Percentiles rank a stretch among this genome's conserved stretches.
phyloP scores from a whole-genome alignment of 2,329 filamentous ascomycete genomes.

The Metarhizium humberi region DNA sequence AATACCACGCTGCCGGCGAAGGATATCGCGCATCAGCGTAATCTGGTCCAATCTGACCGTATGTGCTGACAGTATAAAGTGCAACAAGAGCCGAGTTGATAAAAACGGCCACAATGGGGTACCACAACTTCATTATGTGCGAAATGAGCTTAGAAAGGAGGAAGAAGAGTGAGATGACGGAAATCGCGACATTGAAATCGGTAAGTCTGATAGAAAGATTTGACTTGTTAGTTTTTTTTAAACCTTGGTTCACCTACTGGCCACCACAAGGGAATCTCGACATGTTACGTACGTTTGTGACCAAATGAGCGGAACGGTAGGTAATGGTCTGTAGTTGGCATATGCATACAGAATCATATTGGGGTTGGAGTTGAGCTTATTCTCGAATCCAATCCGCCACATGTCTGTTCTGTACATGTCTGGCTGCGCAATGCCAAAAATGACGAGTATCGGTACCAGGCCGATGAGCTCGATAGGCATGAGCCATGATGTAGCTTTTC shows the following conservation, averaged over 20 bases:
- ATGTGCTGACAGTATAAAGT: conserved; percentile 57
- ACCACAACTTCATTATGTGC: conserved; percentile 63
- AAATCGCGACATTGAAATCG: conserved; percentile 67
- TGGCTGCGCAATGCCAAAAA: conserved; percentile 66
- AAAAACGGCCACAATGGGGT: conserved; percentile 52
- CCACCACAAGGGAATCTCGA: background rate
- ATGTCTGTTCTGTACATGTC: conserved; percentile 62
- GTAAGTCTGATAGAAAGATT: conserved; percentile 46
- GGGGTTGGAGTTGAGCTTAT: conserved; percentile 68
- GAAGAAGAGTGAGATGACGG: conserved; percentile 67
- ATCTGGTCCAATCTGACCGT: conserved; percentile 66
- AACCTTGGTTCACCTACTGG: background rate
- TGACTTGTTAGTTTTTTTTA: background rate
- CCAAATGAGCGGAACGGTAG: conserved; percentile 61
- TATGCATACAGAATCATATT: conserved; percentile 61
- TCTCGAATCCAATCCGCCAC: conserved; percentile 62
- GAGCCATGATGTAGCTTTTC: conserved; percentile 49
- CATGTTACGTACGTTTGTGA: conserved; percentile 52
- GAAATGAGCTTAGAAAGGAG: conserved; percentile 60
- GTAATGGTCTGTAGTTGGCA: conserved; percentile 58
- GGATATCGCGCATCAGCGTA: conserved; percentile 55
- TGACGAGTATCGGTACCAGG: conserved; percentile 55
- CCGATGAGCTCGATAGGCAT: conserved; percentile 58
- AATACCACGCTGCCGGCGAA: conserved; percentile 63
- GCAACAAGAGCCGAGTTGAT: conserved; percentile 47